Base-by-base conservation (phyloP, 2,329 filamentous ascomycete genomes). In the Penicillium sp. region DNA sequence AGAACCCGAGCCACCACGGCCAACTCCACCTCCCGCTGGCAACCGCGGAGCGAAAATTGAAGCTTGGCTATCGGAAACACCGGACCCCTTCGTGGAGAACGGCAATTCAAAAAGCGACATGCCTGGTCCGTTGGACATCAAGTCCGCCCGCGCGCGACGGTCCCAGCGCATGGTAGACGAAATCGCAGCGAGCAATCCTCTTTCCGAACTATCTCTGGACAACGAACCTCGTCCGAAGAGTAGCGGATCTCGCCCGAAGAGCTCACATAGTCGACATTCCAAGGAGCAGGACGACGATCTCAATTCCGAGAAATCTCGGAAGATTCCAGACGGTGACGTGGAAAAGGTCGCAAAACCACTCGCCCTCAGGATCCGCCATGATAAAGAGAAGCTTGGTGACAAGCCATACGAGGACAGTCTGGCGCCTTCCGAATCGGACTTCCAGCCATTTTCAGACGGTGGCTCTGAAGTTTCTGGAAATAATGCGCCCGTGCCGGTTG, bases 11-110 rank as follows among this genome's bases (percentile, higher is more conserved):
- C 68, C 72, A 13, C 74, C 78, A 0, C 71, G 74, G 52, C 78
- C 79, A 25, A 75, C 78, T 37, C 78, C 79, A n/a, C 75, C 78
- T 11, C 71, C 72, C n/a, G 62, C 65, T 10, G 68, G 68, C 16
- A 69, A 69, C 22, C 81, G 81, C 49, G 77, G 82, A 14, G 80
- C 81, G 55, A 84, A 85, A 52, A 83, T 89, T 28, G 84, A 88
- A 72, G 84, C 85, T 52, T 89, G 87, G 87, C 80, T 89, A 6
- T 82, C 81, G 2, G 78, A 78, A 55, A 85, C 84, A 2, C 79
- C 82, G 8, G 84, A 87, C 71, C 83, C 84, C 2, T 85, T 86
- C 60, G 62, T 81, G 52, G 82, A 84, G n/a, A 71, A 71, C 25
- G 65, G 71, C 35, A 68, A 71, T 25, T 66, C 68, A 3, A 69